These are phyloP conservation scores for Trichoderma sp. DNA, from an alignment of 2,329 filamentous ascomycete genomes.

Conservation along the genomic window DNA sequence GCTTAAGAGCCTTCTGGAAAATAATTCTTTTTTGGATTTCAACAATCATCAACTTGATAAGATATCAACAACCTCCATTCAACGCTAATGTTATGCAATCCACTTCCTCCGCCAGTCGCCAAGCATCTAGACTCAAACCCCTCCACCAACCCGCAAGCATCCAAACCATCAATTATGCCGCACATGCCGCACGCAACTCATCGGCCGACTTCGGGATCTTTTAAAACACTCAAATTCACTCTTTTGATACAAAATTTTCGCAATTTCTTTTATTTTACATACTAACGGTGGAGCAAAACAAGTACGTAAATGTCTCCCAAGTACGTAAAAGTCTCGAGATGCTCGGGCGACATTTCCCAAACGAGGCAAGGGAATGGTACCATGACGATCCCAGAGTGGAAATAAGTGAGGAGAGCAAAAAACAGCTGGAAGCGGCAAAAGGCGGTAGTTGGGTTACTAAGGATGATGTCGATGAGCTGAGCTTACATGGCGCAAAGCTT, in stretches of 20 bases:
- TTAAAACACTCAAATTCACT: not conserved
- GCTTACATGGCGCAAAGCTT: slow-evolving; percentile 15
- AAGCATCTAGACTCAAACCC: not conserved
- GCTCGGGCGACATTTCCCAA: not conserved
- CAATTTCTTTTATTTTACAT: not conserved
- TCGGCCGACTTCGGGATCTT: not conserved
- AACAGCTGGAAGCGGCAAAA: not conserved
- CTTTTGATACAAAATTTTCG: not conserved
- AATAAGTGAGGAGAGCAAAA: not conserved
- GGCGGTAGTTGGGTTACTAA: not conserved
- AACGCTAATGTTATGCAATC: not conserved
- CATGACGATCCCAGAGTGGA: not conserved
- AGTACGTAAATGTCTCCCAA: not conserved
- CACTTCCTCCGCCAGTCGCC: too few species aligned
- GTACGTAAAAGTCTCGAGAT: not conserved
- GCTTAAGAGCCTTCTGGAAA: too few species aligned
- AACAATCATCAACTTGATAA: not conserved
- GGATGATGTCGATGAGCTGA: slow-evolving; percentile 1
- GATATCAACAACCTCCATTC: not conserved
- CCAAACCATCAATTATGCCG: not conserved
- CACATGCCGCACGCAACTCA: not conserved
- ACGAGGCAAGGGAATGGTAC: not conserved
- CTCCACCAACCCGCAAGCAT: not conserved
- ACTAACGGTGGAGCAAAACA: not conserved
- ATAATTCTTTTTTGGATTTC: too few species aligned